Conservation (phyloP, 805 yeast genomes). For the Saccharomycopsis microspora region DNA sequence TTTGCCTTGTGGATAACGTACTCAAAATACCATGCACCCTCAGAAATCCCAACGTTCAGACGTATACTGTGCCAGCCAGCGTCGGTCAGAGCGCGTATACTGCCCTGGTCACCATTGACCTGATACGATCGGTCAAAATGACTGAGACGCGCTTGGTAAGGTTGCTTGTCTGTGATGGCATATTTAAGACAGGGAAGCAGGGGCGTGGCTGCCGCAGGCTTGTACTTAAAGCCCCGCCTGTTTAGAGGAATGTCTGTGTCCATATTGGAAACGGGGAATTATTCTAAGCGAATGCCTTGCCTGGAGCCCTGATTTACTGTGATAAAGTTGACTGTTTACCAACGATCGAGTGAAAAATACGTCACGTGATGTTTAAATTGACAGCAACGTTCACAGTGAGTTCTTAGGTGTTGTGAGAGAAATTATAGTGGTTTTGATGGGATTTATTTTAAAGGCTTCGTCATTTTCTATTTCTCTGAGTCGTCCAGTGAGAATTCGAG, state of each 20-base stretch:
- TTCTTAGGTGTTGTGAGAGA: too few relatives aligned
- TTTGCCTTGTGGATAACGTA: constrained; percentile 41
- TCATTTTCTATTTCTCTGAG: too few relatives aligned
- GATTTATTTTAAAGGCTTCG: too few relatives aligned
- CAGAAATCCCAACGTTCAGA: constrained; percentile 61
- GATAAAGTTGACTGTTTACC: not conserved
- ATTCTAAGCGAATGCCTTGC: constrained; percentile 27
- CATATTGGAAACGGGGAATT: constrained; percentile 42
- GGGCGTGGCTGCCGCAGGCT: constrained; percentile 67
- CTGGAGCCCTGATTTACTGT: not conserved
- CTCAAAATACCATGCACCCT: constrained; percentile 77
- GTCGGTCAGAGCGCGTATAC: constrained; percentile 39
- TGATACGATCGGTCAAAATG: constrained; percentile 64
- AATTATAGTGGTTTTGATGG: too few relatives aligned
- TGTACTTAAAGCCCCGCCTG: constrained; percentile 70
- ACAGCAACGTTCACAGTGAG: too few relatives aligned
- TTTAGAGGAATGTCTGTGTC: constrained; percentile 40
- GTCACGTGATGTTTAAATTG: too few relatives aligned
- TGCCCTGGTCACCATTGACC: constrained; percentile 29
- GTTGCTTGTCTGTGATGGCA: constrained; percentile 64
- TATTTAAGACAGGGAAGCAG: constrained; percentile 45
- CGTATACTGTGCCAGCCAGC: constrained; percentile 77
- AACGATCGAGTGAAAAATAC: not conserved
- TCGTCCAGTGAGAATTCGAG: too few relatives aligned
- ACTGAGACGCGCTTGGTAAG: constrained; percentile 44